Base-by-base conservation (phyloP, 2,329 filamentous ascomycete species). In the Westerdykella ornata region DNA sequence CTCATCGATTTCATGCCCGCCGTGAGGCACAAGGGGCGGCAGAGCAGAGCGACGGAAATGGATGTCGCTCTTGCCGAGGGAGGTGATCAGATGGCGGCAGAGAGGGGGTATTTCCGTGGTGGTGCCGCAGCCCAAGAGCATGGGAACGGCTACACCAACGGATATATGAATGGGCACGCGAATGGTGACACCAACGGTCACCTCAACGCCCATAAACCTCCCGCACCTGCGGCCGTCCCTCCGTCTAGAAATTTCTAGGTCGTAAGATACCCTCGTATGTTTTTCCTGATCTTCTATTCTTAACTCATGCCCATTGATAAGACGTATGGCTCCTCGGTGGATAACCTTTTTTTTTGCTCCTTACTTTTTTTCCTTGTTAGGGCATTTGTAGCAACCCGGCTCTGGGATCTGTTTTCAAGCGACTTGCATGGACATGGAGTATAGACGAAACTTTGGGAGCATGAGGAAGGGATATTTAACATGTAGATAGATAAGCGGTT, bases 1-100 rank as follows among this genome's bases (percentile, higher is more conserved):
- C 76, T 84, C 57, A 75, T 96, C 61, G 90, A 98, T 68, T 79
- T 98, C 37, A 75, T 85, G 49, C 92, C 92, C 0, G 86, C 87
- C 9, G 72, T 84, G 2, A 72, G 76, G 47, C 84, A 80, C 9
- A 78, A 75, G 49, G 62, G 69, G 50, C 62, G 65, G 45, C 59
- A 68, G 44, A 59, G 55, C 40, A 45, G 51, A 38, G 53, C 60
- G 43, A 67, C 63, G 2, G 53, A 64, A 34, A 63, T 67, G 54
- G 59, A 65, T 37, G 47, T 51, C 43, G n/a, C n/a, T 14, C 8
- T 13, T 13, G 49, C 45, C 13, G 37, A 29, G 36, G 19, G 13
- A 22, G 36, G 15, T 28, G 14, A 14, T 35, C 22, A 26, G 22
- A 51, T 59, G 45, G 53, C 54, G 1, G 51, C 53, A 45, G 47